Base-by-base conservation (phyloP, 2,329 filamentous ascomycete genomes). In the Penicillium sp. region DNA sequence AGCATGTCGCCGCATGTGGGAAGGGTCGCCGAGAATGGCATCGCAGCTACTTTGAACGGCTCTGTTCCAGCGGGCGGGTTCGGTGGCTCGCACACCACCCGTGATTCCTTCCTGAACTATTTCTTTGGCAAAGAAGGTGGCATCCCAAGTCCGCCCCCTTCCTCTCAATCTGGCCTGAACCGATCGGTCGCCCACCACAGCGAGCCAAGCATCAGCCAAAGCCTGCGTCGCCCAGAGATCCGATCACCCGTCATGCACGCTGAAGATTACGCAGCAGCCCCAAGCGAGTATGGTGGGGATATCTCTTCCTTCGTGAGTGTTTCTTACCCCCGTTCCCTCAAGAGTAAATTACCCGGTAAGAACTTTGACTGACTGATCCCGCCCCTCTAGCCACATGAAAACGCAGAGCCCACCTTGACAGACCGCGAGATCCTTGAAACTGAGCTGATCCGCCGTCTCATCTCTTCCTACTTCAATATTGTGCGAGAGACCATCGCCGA, bases 401-500 rank as follows among this genome's bases (percentile, higher is more conserved):
- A 75, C 54, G 86, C 88, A 62, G 92, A 96, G 72, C 92, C 92
- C 37, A 92, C 91, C 57, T 86, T 99, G 70, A 97, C 93, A 0
- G 95, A 99, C 68, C 91, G 95, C 54, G 95, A 99, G 80, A 90
- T 92, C 47, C 90, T 99, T 82, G 95, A 99, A 80, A 98, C 95
- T 10, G 95, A 99, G 78, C 87, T 99, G 42, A 99, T 99, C 75
- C 90, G 94, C 49, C 91, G 93, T 49, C 86, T 99, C 58, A 99
- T 99, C 75, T 96, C 91, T 35, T 97, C 93, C 1, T 99, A 99
- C 82, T 99, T 99, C 83, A 96, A 96, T 76, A 99, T 99, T 71
- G 95, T 99, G 49, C 91, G 95, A 63, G 95, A 99, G 79, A 94
- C 92, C n/a, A 96, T 97, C 70, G 94, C 94, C 47, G 95, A 99